These are phyloP conservation scores for Toxicodendron radicans DNA, from an alignment of 345 rosid genomes.

Conservation along the genomic window DNA sequence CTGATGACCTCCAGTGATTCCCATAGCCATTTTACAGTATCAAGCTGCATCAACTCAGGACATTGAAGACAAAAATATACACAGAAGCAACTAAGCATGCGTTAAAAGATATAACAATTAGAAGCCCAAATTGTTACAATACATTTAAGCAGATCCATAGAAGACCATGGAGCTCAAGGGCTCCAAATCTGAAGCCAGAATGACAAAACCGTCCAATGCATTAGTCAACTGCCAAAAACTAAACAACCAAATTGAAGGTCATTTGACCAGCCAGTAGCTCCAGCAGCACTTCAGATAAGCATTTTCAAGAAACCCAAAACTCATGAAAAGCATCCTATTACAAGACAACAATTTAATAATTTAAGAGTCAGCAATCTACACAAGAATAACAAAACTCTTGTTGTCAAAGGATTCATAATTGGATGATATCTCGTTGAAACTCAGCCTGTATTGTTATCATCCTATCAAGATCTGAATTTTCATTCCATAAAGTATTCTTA, in stretches of 20 bases:
- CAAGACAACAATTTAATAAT: background rate
- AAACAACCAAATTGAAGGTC: constrained; percentile 10
- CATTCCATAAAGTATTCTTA: background rate
- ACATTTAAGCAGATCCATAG: constrained; percentile 11
- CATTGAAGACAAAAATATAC: background rate
- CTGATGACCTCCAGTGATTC: background rate
- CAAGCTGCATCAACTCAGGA: constrained; percentile 13
- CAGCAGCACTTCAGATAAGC: background rate
- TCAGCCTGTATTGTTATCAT: constrained; percentile 4
- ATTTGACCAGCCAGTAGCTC: constrained; percentile 2
- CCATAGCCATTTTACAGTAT: background rate
- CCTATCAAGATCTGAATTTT: constrained; percentile 6
- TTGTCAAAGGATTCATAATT: constrained; percentile 7
- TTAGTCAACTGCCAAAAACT: background rate
- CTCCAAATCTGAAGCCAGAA: constrained; percentile 2
- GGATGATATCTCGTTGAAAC: background rate
- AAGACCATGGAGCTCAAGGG: constrained; percentile 7
- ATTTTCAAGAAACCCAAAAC: background rate
- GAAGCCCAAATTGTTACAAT: background rate
- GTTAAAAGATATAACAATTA: constrained; percentile 17
- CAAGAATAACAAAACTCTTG: constrained; percentile 4
- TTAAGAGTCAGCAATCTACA: constrained; percentile 4
- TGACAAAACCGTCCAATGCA: background rate
- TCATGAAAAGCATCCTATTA: background rate
- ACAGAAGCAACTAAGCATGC: constrained; percentile 1